Percentiles rank a stretch among this genome's conserved stretches.
Evolutionary conservation across 106 monocot species (phyloP).

Genomic region (Dendrobium nobile): DNA sequence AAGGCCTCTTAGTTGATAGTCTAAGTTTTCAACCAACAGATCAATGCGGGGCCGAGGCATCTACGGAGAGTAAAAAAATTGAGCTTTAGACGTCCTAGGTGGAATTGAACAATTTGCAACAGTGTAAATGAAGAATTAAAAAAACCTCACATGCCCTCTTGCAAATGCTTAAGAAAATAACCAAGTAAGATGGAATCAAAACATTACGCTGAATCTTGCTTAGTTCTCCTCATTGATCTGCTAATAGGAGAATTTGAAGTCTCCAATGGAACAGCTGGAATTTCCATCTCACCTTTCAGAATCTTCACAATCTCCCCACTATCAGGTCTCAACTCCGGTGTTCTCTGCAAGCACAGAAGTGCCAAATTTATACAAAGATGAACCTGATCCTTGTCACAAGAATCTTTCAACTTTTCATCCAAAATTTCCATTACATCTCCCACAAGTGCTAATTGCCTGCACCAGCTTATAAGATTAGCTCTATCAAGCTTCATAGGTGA

Average conservation of each 20-base stretch:
- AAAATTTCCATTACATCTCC: slow-evolving; percentile 66
- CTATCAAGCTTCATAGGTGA: slow-evolving; percentile 81
- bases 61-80: no score
- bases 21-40: no score
- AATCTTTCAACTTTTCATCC: slow-evolving; percentile 57
- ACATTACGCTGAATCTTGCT: neutral
- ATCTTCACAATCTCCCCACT: slow-evolving; percentile 65
- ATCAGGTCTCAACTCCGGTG: slow-evolving; percentile 73
- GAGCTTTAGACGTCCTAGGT: no score
- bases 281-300: slow-evolving; percentile 70
- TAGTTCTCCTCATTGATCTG: neutral
- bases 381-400: slow-evolving; percentile 51
- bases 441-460: slow-evolving; percentile 31
- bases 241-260: slow-evolving; percentile 20
- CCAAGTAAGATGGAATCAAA: neutral
- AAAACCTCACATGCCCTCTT: neutral
- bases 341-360: slow-evolving; percentile 57
- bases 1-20: no score
- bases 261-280: slow-evolving; percentile 46
- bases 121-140: neutral
- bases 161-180: neutral
- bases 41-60: no score
- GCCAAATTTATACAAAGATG: slow-evolving; percentile 61
- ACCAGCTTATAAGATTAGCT: slow-evolving; percentile 51
- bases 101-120: neutral